Conservation (phyloP, 2,329 filamentous ascomycete species). For the Aaosphaeria pasadenensis region DNA sequence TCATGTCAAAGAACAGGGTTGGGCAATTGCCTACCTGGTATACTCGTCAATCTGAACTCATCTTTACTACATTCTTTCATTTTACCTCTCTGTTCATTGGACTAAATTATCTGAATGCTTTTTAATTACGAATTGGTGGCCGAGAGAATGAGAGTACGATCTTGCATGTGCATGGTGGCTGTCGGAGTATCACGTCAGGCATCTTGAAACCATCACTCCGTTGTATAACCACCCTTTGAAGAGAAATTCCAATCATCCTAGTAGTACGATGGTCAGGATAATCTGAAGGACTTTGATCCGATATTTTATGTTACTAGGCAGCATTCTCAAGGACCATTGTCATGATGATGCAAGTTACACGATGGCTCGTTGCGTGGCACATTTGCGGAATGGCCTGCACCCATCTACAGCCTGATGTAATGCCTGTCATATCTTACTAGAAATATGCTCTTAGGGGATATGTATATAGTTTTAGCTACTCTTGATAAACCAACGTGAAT, state of each 20-base stretch:
- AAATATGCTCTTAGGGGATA: not conserved
- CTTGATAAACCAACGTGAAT: not conserved
- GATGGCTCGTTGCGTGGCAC: not conserved
- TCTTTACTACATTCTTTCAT: not conserved
- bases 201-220: not conserved
- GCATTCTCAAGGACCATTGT: not conserved
- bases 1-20: not conserved
- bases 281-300: not conserved
- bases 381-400: not conserved
- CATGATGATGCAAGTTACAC: not conserved
- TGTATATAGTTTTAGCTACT: not conserved
- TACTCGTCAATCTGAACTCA: not conserved
- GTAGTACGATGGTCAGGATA: not conserved
- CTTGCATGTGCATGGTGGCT: not conserved
- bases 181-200: not conserved
- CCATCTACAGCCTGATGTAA: not conserved
- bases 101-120: not conserved
- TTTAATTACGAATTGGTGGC: not conserved
- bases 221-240: not conserved
- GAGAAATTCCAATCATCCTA: not conserved
- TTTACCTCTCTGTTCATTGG: not conserved
- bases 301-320: not conserved
- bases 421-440: not conserved
- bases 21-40: not conserved
- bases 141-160: not conserved